Evolutionary conservation across 768 basidiomycete species (phyloP).

Genomic region (Tremella mesenterica): DNA sequence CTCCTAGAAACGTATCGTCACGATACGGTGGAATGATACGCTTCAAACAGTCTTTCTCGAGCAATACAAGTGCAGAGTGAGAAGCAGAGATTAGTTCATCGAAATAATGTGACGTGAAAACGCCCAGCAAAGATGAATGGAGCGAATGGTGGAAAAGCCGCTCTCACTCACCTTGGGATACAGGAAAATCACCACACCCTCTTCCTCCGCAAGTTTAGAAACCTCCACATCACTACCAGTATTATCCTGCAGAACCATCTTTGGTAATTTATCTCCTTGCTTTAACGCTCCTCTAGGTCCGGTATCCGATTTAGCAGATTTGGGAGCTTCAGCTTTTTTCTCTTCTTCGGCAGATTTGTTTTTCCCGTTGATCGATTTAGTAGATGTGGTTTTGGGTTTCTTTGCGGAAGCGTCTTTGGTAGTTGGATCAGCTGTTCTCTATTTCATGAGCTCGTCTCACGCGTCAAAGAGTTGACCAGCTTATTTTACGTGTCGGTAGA

Average conservation of each 20-base stretch:
- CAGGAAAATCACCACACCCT: constrained; percentile 62
- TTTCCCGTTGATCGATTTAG: constrained; percentile 1
- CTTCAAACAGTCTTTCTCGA: no score
- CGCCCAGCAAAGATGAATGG: no score
- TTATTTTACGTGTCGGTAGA: background rate
- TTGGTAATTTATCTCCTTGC: constrained; percentile 67
- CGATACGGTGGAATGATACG: no score
- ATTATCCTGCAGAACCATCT: constrained; percentile 70
- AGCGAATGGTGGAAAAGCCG: background rate
- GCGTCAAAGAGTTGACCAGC: background rate
- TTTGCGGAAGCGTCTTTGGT: constrained; percentile 3
- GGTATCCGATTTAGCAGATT: constrained; percentile 29
- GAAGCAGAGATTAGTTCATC: no score
- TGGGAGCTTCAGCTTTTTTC: constrained; percentile 34
- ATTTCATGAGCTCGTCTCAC: constrained; percentile 5
- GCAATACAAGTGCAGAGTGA: no score
- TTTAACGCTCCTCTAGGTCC: constrained; percentile 48
- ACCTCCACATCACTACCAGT: constrained; percentile 70
- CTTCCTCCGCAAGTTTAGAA: constrained; percentile 52
- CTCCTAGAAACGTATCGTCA: no score
- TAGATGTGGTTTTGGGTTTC: constrained; percentile 11
- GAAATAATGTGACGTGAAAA: no score
- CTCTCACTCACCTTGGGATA: constrained; percentile 42
- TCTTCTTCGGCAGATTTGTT: constrained; percentile 15
- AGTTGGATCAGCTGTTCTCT: constrained; percentile 18